These are phyloP conservation scores for Dorcoceras hygrometricum DNA, from an alignment of 257 asterid genomes.

Conservation along the genomic window DNA sequence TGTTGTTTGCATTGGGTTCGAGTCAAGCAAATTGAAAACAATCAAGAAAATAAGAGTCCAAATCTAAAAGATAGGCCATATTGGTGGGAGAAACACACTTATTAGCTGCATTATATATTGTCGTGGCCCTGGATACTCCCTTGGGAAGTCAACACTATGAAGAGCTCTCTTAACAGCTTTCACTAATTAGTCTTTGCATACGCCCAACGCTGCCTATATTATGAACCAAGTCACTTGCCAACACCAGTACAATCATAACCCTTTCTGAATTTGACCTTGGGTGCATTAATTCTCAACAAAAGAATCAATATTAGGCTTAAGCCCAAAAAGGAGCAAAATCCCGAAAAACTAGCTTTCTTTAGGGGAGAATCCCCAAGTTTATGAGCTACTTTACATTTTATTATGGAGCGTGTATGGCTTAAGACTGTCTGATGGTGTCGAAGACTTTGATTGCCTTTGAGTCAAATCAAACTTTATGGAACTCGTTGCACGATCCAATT, in stretches of 20 bases:
- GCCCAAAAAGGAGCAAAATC: too few species aligned
- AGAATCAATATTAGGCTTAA: not conserved
- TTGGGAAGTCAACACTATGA: not conserved
- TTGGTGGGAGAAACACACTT: not conserved
- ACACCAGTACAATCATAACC: not conserved
- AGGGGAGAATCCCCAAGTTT: not conserved
- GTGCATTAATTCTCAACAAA: too few species aligned
- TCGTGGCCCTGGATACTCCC: not conserved
- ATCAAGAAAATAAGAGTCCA: not conserved
- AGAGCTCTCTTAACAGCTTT: too few species aligned
- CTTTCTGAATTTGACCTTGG: not conserved
- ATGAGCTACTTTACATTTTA: not conserved
- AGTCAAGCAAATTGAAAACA: not conserved
- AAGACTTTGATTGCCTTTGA: not conserved
- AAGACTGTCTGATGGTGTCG: not conserved
- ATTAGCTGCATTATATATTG: too few species aligned
- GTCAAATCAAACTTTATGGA: not conserved
- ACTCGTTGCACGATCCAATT: not conserved
- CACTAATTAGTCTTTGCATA: too few species aligned
- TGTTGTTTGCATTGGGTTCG: not conserved
- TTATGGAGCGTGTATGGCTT: not conserved
- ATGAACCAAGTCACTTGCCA: not conserved
- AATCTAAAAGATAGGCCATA: too few species aligned
- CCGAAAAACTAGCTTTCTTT: too few species aligned
- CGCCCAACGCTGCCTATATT: too few species aligned